Base-by-base conservation (phyloP, 2,329 filamentous ascomycete genomes). In the Helotiales sp. region DNA sequence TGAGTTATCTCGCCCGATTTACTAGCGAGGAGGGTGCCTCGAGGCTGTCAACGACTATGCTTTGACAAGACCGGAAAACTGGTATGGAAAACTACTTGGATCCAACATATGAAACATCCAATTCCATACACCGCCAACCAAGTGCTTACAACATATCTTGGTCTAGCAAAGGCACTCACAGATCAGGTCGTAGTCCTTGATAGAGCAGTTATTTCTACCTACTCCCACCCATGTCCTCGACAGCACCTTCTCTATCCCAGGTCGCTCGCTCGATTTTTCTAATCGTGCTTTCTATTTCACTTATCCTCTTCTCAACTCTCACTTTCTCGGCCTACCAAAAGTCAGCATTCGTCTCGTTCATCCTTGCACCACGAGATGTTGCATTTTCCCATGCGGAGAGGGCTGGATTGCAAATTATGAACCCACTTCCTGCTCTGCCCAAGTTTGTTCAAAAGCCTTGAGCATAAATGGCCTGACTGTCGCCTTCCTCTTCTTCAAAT, bases 171-270 rank as follows among this genome's bases (percentile, higher is more conserved):
- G n/a, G n/a, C n/a, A n/a, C n/a, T n/a, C n/a, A n/a, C n/a, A n/a
- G n/a, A n/a, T n/a, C n/a, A n/a, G n/a, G n/a, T n/a, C n/a, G n/a
- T n/a, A n/a, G n/a, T n/a, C n/a, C n/a, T n/a, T n/a, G n/a, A n/a
- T n/a, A n/a, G n/a, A n/a, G n/a, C n/a, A n/a, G n/a, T n/a, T n/a
- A 30, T 17, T 24, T 26, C 20, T 50, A 50, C n/a, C 32, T 54
- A n/a, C 24, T 60, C 37, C 45, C 45, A 20, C 88, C 89, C 66
- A 89, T 76, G 77, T 93, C 90, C 77, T 96, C 92, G 30, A 91
- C 86, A 1, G 92, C 92, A 77, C 86, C 90, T 40, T 81, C 78
- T 65, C 88, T 82, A 78, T 94, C 86, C 93, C 93, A 97, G 34
- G 90, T 93, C 66, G 84, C 82, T 74, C 82, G 82, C 81, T 97